phyloP scores from a whole-genome alignment of 2,329 filamentous ascomycete species.

The Ascochyta fabae region DNA sequence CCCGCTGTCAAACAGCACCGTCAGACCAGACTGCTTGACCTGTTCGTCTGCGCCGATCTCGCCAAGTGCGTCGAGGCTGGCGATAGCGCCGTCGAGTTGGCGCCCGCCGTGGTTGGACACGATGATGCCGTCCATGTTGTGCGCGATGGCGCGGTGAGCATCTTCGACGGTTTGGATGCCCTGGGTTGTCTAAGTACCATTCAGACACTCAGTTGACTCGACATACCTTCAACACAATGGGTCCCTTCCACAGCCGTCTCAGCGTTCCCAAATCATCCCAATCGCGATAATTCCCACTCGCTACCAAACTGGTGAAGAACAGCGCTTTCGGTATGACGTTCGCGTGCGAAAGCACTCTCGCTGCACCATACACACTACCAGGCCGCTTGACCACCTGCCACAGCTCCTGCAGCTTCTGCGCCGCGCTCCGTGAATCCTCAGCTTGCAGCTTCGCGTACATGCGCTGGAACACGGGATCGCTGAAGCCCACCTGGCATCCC shows the following conservation, averaged over 20 bases:
- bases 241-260: constrained; percentile 45
- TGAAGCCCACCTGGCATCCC: constrained; percentile 46
- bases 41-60: constrained; percentile 45
- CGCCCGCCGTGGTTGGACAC: constrained; percentile 49
- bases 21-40: constrained; percentile 39
- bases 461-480: constrained; percentile 46
- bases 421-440: constrained; percentile 37
- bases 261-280: constrained; percentile 46
- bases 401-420: constrained; percentile 45
- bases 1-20: constrained; percentile 47
- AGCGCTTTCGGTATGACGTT: constrained; percentile 44
- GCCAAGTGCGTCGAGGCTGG: constrained; percentile 44
- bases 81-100: constrained; percentile 46
- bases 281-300: constrained; percentile 44
- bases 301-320: constrained; percentile 46
- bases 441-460: constrained; percentile 43
- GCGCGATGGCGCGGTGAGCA: constrained; percentile 42
- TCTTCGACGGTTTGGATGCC: constrained; percentile 50
- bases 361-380: constrained; percentile 40
- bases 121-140: constrained; percentile 48
- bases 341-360: constrained; percentile 44
- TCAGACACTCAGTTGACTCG: too few species aligned
- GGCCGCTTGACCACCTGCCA: constrained; percentile 48
- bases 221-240: constrained; percentile 45
- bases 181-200: neutral